phyloP scores from a whole-genome alignment of 148 eudicot species.

The Polygonum aviculare region DNA sequence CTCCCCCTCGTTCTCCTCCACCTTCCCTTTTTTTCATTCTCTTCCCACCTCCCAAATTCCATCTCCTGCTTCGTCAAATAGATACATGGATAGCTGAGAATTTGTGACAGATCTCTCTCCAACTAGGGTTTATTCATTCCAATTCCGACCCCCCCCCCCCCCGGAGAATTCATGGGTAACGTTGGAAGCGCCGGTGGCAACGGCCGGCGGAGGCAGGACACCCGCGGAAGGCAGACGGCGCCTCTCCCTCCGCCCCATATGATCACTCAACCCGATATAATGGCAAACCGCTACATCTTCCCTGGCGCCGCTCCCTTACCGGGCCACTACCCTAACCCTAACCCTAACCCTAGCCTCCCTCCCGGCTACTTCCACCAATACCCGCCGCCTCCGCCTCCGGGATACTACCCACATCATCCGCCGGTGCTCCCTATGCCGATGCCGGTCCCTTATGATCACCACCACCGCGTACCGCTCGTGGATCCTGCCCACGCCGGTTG shows the following conservation, averaged over 20 bases:
- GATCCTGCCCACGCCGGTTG: constrained; percentile 29
- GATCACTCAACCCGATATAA: constrained; percentile 37
- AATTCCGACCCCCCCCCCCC: neutral
- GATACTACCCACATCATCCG: constrained; percentile 52
- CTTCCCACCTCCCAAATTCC: neutral
- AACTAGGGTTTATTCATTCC: neutral
- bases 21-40: neutral
- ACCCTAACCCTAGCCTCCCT: constrained; percentile 24
- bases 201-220: constrained; percentile 40
- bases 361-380: constrained; percentile 44
- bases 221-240: constrained; percentile 33
- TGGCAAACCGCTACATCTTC: constrained; percentile 57
- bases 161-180: constrained; percentile 50
- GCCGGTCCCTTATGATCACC: constrained; percentile 76
- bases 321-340: constrained; percentile 45
- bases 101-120: neutral
- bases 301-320: constrained; percentile 71
- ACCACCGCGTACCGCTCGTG: constrained; percentile 43
- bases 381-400: constrained; percentile 19
- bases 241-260: constrained; percentile 25
- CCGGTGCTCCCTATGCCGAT: constrained; percentile 37
- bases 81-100: neutral
- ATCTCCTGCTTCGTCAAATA: neutral
- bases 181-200: constrained; percentile 37
- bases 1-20: neutral